A percentile compares a stretch with the other conserved stretches of the same genome.
Evolutionary conservation across 2,329 filamentous ascomycete species (phyloP).

Genomic region (Aspergillus transmontanensis): DNA sequence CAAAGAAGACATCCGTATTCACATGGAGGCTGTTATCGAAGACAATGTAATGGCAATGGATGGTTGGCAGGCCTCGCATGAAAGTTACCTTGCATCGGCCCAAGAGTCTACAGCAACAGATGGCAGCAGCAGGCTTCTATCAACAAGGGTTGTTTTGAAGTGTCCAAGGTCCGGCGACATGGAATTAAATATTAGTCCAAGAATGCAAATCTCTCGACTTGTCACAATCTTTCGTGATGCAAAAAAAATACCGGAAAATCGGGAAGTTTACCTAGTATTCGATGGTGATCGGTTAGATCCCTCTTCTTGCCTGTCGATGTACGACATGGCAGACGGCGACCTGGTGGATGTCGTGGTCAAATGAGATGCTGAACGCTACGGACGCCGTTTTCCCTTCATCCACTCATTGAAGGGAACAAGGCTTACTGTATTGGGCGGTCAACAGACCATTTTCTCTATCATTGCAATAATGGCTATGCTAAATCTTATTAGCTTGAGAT

Average conservation of each 20-base stretch:
- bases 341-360: conserved; percentile 72
- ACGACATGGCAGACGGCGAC: conserved; percentile 75
- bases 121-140: conserved; percentile 29
- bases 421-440: neutral
- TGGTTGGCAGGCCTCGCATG: neutral
- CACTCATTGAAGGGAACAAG: neutral
- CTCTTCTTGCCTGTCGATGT: conserved; percentile 61
- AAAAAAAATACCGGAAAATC: conserved; percentile 54
- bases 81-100: conserved; percentile 1
- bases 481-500: neutral
- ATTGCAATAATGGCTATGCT: neutral
- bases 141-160: conserved; percentile 54
- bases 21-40: conserved; percentile 76
- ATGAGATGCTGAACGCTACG: conserved; percentile 27
- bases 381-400: neutral
- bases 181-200: conserved; percentile 46
- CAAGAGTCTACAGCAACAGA: neutral
- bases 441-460: no score
- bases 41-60: conserved; percentile 40
- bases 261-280: conserved; percentile 65
- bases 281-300: conserved; percentile 73
- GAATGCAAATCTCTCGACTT: conserved; percentile 65
- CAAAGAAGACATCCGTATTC: conserved; percentile 60
- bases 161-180: conserved; percentile 55
- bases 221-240: conserved; percentile 62